Evolutionary conservation across 371 early-diverging fungal genomes (phyloP), one percentile per base, ranked within the genome.

Genomic region (Batrachochytrium dendrobatidis): DNA sequence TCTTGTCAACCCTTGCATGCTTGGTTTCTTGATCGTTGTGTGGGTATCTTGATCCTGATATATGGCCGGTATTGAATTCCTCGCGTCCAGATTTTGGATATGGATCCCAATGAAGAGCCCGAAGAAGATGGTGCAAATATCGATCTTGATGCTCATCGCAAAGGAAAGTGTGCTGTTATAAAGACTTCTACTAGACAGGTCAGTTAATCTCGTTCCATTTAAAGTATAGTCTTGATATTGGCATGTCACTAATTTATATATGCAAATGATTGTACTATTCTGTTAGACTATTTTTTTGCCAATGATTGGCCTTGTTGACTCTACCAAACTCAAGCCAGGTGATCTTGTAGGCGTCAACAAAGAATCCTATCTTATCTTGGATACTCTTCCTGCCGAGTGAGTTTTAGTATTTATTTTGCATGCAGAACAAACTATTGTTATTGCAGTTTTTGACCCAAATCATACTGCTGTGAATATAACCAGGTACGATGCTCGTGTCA

Each of bases 301-400:
- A 7, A 82, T 99, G 79, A 88, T 99, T 55, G 99, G 99, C 44
- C 83, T 99, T 35, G 99, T 99, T 24, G 96, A 95, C 52, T 77
- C 91, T 26, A 81, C 86, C 28, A 89, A 89, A 32, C 77, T 99
- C 55, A 92, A 88, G 64, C 99, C 99, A 20, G 99, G 98, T 31
- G 99, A 99, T 70, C 82, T 98, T 34, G 95, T 99, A 68, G 99
- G 99, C 65, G 93, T 99, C n/a, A 98, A 99, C 79, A 99, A 99
- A 77, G 99, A 99, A 80, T 92, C 92, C 63, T 99, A 93, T 72
- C 79, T 99, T 67, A 88, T 99, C 57, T 85, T 99, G 68, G 99
- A 99, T 61, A 95, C 89, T 68, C 83, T 99, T 53, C 99, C 99
- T 10, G 88, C 98, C 32, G 98, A 99, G 86, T 88, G 80, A 70